Conservation (phyloP, 1,284 basidiomycete species). For the Marasmius fiardii region DNA sequence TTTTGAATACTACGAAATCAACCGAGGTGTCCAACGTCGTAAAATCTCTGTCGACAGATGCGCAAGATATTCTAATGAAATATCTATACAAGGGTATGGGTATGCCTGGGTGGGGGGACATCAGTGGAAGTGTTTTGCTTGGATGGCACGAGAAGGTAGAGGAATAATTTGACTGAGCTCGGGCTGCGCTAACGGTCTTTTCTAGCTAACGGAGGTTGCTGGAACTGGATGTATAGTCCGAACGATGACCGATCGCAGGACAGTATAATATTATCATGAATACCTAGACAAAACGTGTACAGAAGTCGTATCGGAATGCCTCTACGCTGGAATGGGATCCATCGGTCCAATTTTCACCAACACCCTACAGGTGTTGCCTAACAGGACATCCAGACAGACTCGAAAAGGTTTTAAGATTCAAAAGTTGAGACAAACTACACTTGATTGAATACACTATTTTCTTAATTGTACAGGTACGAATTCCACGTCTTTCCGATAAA, state of each 20-base stretch:
- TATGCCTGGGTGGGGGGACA: slow-evolving; percentile 78
- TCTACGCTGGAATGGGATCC: too few relatives aligned
- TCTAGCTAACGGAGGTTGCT: slow-evolving; percentile 89
- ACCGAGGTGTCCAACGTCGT: slow-evolving; percentile 83
- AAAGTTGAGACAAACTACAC: background rate
- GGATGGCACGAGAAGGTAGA: slow-evolving; percentile 95
- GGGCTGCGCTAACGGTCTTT: background rate
- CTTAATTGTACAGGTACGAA: background rate
- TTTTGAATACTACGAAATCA: slow-evolving; percentile 93
- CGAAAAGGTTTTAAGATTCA: too few relatives aligned
- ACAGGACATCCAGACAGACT: background rate
- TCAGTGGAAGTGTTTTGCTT: slow-evolving; percentile 86
- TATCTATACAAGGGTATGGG: slow-evolving; percentile 98
- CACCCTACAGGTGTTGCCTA: background rate
- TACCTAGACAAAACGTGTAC: background rate
- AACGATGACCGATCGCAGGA: slow-evolving; percentile 93
- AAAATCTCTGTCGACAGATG: slow-evolving; percentile 70
- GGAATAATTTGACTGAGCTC: slow-evolving; percentile 9
- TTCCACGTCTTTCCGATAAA: background rate
- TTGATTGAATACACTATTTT: too few relatives aligned
- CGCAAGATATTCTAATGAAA: slow-evolving; percentile 96
- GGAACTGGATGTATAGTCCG: slow-evolving; percentile 96
- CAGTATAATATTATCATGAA: too few relatives aligned
- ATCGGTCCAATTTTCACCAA: too few relatives aligned
- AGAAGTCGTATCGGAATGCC: too few relatives aligned